Evolutionary conservation across 495 filamentous ascomycete species (phyloP).

Genomic region (Lepidopterella palustris): DNA sequence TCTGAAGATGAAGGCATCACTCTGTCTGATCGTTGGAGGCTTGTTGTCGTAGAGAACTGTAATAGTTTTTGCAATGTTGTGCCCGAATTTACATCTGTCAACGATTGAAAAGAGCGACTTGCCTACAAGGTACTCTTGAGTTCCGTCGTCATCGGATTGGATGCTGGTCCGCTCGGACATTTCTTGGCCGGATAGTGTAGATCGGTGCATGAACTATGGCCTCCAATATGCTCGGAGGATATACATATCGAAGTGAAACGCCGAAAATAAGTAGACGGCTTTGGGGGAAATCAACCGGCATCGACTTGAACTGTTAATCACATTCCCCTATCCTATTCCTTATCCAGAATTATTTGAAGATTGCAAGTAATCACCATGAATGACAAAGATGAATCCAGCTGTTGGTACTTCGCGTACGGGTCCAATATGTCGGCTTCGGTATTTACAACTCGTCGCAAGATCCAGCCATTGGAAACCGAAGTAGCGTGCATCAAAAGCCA

Average conservation of each 20-base stretch:
- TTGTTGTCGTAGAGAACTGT: background rate
- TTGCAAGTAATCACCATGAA: background rate
- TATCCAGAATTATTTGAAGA: background rate
- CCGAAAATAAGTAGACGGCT: background rate
- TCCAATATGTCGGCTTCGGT: slow-evolving; percentile 11
- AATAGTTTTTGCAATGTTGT: background rate
- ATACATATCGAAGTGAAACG: background rate
- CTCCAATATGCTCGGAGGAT: background rate
- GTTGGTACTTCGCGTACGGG: slow-evolving; percentile 19
- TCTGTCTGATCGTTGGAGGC: background rate
- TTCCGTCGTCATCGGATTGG: no score
- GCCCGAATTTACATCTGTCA: no score
- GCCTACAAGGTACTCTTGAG: no score
- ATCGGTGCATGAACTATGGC: no score
- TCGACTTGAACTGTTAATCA: background rate
- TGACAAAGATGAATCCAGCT: background rate
- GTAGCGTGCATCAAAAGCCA: slow-evolving; percentile 1
- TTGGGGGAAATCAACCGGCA: background rate
- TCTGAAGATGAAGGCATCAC: background rate
- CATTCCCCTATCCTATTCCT: background rate
- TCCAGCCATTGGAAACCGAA: slow-evolving; percentile 4
- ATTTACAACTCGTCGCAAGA: background rate
- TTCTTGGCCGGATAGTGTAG: background rate
- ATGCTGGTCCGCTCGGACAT: background rate
- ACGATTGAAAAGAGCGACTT: background rate